These are phyloP conservation scores for Rutidosis leptorrhynchoides DNA, from an alignment of 129 eudicot genomes.

Conservation along the genomic window DNA sequence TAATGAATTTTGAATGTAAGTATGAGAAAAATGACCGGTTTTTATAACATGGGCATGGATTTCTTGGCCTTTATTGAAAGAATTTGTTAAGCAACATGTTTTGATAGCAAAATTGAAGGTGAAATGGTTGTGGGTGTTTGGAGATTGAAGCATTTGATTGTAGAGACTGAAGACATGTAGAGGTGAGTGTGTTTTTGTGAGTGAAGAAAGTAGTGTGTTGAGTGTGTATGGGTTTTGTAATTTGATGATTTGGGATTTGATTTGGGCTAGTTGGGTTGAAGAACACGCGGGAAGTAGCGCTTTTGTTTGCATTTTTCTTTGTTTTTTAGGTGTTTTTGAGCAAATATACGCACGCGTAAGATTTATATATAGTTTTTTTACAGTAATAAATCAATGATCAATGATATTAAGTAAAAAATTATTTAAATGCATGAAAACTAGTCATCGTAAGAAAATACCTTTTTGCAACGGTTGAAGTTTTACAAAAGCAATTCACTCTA, in stretches of 20 bases:
- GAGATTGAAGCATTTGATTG: slow-evolving; percentile 40
- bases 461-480: no score
- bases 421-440: no score
- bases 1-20: slow-evolving; percentile 32
- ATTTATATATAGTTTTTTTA: no score
- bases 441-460: no score
- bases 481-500: no score
- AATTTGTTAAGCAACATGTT: slow-evolving; percentile 31
- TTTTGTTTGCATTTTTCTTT: slow-evolving; percentile 18
- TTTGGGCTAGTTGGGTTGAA: slow-evolving; percentile 34
- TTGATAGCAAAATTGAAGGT: slow-evolving; percentile 39
- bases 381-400: no score
- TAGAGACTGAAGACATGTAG: slow-evolving; percentile 28
- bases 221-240: slow-evolving; percentile 30
- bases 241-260: slow-evolving; percentile 32
- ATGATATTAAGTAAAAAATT: no score
- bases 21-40: slow-evolving; percentile 31
- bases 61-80: slow-evolving; percentile 34
- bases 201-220: slow-evolving; percentile 22
- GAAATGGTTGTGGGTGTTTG: slow-evolving; percentile 38
- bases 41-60: slow-evolving; percentile 39
- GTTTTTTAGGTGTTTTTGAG: no score
- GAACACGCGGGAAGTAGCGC: slow-evolving; percentile 22
- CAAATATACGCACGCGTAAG: no score
- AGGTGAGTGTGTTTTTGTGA: slow-evolving; percentile 33